A percentile compares a stretch with the other conserved stretches of the same genome.
Conservation (phyloP, 169 alveolate genomes). For the Babesia bigemina region DNA sequence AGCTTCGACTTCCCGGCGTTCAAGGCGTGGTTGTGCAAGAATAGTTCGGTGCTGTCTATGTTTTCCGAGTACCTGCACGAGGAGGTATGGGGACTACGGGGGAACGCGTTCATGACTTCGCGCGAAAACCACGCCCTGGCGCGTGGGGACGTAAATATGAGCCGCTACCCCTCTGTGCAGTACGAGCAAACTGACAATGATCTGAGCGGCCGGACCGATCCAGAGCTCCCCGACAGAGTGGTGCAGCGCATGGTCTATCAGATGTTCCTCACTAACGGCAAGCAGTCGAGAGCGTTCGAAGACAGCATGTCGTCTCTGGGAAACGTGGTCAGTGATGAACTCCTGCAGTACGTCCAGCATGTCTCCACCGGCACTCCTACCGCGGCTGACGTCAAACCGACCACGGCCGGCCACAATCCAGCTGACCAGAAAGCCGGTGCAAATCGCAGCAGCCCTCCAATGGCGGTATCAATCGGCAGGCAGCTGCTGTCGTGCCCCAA, state of each 20-base stretch:
- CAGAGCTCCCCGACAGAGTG: conserved; percentile 1
- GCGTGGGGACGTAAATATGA: background rate
- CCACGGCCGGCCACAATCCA: background rate
- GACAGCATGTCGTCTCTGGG: conserved; percentile 21
- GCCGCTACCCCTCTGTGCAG: background rate
- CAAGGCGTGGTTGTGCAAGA: conserved; percentile 80
- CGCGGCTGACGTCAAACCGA: background rate
- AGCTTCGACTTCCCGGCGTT: conserved; percentile 72
- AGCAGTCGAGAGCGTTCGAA: conserved; percentile 30
- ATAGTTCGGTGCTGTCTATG: conserved; percentile 75
- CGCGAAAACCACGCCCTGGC: background rate
- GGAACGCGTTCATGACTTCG: conserved; percentile 77
- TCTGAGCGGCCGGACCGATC: background rate
- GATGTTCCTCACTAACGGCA: conserved; percentile 40
- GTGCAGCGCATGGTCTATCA: conserved; percentile 41
- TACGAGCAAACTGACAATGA: background rate
- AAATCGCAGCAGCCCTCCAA: background rate
- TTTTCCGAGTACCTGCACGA: conserved; percentile 84
- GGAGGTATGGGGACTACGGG: conserved; percentile 87
- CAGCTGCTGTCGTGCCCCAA: conserved; percentile 77
- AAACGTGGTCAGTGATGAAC: conserved; percentile 51
- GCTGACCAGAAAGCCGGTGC: too few species aligned
- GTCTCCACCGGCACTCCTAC: background rate
- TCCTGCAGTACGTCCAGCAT: conserved; percentile 44
- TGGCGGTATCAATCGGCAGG: conserved; percentile 16